Percentiles rank a stretch among this genome's conserved stretches.
Conservation (phyloP, 2,329 filamentous ascomycete genomes). For the Colletotrichum higginsianum region DNA sequence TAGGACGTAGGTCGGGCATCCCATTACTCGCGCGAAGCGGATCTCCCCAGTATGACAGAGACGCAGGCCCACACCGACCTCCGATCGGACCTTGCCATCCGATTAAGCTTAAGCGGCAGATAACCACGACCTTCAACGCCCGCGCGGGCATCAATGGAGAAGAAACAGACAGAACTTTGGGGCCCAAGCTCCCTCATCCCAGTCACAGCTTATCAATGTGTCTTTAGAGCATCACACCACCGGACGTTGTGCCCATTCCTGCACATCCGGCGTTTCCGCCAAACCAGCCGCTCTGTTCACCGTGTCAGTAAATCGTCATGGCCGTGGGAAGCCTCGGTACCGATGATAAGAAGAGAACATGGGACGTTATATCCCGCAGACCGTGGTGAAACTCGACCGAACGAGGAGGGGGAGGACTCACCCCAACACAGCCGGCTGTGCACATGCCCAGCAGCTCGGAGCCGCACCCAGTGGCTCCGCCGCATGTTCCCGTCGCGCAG, state of each 20-base stretch:
- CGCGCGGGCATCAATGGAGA: neutral
- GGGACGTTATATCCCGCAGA: constrained; percentile 18
- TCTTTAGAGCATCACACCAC: neutral
- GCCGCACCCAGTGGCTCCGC: constrained; percentile 34
- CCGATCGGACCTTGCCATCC: constrained; percentile 38
- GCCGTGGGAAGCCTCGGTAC: neutral
- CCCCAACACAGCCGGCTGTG: constrained; percentile 38
- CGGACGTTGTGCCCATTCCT: constrained; percentile 3
- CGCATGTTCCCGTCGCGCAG: constrained; percentile 41
- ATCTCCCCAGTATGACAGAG: neutral
- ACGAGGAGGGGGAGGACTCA: constrained; percentile 21
- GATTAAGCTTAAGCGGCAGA: constrained; percentile 39
- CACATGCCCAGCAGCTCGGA: constrained; percentile 38
- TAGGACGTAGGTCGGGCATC: constrained; percentile 2
- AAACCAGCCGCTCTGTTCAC: constrained; percentile 33
- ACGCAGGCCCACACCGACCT: constrained; percentile 29
- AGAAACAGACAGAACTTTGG: neutral
- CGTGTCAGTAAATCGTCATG: neutral
- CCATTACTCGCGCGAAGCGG: constrained; percentile 36
- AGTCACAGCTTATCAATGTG: constrained; percentile 6
- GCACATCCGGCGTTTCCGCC: constrained; percentile 36
- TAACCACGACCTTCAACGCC: constrained; percentile 9
- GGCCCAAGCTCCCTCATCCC: neutral
- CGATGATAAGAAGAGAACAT: neutral
- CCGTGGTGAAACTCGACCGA: neutral